phyloP scores from a whole-genome alignment of 345 rosid genomes.

The Theobroma cacao region DNA sequence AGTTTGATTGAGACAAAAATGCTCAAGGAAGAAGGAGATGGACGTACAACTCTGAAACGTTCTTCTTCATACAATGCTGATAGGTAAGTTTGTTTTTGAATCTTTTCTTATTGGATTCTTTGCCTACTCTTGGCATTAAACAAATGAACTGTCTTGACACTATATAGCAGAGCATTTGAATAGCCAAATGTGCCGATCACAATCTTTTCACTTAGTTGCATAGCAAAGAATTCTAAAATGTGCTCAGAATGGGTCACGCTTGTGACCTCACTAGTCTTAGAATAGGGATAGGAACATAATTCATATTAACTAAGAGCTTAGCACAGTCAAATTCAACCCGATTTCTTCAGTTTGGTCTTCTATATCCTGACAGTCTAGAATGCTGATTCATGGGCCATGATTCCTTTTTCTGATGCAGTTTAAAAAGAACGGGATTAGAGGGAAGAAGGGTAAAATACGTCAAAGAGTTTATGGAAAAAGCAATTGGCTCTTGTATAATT shows the following conservation, averaged over 20 bases:
- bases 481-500: too few species aligned
- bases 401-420: too few species aligned
- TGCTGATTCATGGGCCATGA: too few species aligned
- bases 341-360: background rate
- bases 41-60: conserved; percentile 61
- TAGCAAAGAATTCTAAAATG: background rate
- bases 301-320: background rate
- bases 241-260: background rate
- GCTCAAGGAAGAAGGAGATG: conserved; percentile 49
- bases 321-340: background rate
- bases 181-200: background rate
- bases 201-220: background rate
- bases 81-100: conserved; percentile 47
- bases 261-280: background rate
- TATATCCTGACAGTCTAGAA: background rate
- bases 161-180: background rate
- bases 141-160: background rate
- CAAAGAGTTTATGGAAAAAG: too few species aligned
- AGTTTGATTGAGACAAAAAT: conserved; percentile 79
- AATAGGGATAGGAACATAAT: background rate
- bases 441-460: background rate
- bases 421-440: too few species aligned
- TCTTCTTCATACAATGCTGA: conserved; percentile 95
- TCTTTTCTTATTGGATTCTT: background rate
- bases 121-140: background rate